Base-by-base conservation (phyloP, 192 early-diverging fungal species). In the Kickxella alabastrina region DNA sequence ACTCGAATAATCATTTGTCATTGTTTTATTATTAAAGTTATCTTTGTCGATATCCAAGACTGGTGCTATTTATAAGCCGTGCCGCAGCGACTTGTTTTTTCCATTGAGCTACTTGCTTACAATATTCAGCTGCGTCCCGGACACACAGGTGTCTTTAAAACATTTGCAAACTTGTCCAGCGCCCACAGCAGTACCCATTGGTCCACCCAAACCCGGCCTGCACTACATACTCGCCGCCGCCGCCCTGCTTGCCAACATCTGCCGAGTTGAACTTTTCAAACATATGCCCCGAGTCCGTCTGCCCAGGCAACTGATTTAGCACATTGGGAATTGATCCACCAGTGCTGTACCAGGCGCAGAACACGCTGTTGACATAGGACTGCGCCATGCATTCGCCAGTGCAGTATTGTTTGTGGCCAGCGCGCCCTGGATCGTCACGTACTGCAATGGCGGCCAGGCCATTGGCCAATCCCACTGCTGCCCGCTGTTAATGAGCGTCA, bases 121-220 rank as follows among this genome's bases (percentile, higher is more conserved):
- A 29, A 34, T 27, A 5, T 25, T 29, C 31, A 54, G 19, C 17
- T 26, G 18, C 6, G 43, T 45, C 5, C 54, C 56, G 67, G 57
- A 10, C 66, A 69, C 3, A 37, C 24, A 3, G 74, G 78, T 6
- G 54, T 34, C 0, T 14, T 15, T 2, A 80, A 52, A 14, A 15
- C 25, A 3, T 46, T 35, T 9, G 76, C 76, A 66, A 72, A 85
- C 1, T 31, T 53, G 13, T 80, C 64, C 43, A 86, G 56, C 1
- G 77, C 55, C 85, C 83, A 87, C 43, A 88, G 63, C 13, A 80
- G 56, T 35, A 88, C 79, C 85, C 85, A 49, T 89, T 89, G 10
- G 87, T 86, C 87, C 87, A 89, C 0, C 87, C 87, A 68, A 89
- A 89, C 6, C 87, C 87, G 19, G 64, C 65, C 60, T 87, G 85